Conservation (phyloP, 345 rosid species). For the Kandelia obovata region DNA sequence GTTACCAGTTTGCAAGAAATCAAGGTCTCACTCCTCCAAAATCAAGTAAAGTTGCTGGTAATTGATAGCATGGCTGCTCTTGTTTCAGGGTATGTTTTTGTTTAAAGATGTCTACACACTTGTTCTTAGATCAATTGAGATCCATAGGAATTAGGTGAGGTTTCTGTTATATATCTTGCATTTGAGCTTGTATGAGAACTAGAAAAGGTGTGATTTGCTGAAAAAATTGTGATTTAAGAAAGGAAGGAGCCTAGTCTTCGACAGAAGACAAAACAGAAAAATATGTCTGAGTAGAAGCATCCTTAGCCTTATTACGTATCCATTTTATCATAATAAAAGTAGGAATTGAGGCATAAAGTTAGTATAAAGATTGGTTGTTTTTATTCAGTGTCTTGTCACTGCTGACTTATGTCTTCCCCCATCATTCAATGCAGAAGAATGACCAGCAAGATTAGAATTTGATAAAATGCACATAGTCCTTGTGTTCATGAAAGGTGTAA, state of each 20-base stretch:
- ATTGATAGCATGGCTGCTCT: constrained; percentile 93
- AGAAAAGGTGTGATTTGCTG: too few relatives aligned
- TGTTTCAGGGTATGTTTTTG: constrained; percentile 57
- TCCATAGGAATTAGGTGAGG: neutral
- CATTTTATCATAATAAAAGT: neutral
- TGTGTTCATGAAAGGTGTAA: neutral
- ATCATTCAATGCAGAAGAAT: neutral
- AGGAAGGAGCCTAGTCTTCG: neutral
- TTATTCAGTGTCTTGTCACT: neutral
- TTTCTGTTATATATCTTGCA: neutral
- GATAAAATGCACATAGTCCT: neutral
- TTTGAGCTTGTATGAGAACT: neutral
- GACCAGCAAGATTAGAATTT: neutral
- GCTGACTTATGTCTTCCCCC: neutral
- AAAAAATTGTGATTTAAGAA: neutral
- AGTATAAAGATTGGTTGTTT: too few relatives aligned
- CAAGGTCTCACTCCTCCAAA: constrained; percentile 62
- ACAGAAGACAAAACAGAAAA: neutral
- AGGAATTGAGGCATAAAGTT: neutral
- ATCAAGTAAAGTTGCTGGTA: constrained; percentile 71
- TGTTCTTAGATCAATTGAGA: too few relatives aligned
- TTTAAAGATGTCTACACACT: neutral
- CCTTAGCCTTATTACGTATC: neutral
- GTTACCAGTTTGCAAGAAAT: constrained; percentile 66
- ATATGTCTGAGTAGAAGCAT: neutral